phyloP scores from a whole-genome alignment of 768 basidiomycete genomes.

The Trichaptum fuscoviolaceum region DNA sequence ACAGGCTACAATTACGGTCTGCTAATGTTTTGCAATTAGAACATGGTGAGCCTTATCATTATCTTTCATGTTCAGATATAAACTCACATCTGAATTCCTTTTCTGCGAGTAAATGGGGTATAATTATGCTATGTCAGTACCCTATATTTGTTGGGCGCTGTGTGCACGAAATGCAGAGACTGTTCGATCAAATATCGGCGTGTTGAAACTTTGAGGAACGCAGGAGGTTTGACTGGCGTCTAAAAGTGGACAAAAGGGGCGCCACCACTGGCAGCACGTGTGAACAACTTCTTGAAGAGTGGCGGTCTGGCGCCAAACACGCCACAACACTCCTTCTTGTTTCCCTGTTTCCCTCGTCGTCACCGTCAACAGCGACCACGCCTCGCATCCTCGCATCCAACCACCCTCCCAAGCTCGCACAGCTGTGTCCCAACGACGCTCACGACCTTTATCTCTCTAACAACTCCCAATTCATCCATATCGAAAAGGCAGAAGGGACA shows the following conservation, averaged over 20 bases:
- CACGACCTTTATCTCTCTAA: slow-evolving; percentile 6
- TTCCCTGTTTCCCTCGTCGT: slow-evolving; percentile 1
- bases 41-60: no score
- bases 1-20: no score
- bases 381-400: slow-evolving; percentile 6
- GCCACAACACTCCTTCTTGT: neutral
- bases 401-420: slow-evolving; percentile 5
- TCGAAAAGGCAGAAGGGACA: neutral
- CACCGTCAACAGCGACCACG: neutral
- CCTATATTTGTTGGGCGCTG: no score
- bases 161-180: no score
- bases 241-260: neutral
- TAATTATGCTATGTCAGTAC: no score
- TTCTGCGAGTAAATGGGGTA: no score
- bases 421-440: neutral
- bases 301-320: neutral
- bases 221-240: neutral
- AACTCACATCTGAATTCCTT: no score
- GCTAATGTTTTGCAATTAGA: no score
- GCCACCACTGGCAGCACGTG: neutral
- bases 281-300: slow-evolving; percentile 1
- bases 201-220: neutral
- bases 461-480: neutral
- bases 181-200: no score
- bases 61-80: no score